Percentiles rank a stretch among this genome's conserved stretches.
Evolutionary conservation across 2,329 filamentous ascomycete genomes (phyloP).

Genomic region (Onygenales sp.): DNA sequence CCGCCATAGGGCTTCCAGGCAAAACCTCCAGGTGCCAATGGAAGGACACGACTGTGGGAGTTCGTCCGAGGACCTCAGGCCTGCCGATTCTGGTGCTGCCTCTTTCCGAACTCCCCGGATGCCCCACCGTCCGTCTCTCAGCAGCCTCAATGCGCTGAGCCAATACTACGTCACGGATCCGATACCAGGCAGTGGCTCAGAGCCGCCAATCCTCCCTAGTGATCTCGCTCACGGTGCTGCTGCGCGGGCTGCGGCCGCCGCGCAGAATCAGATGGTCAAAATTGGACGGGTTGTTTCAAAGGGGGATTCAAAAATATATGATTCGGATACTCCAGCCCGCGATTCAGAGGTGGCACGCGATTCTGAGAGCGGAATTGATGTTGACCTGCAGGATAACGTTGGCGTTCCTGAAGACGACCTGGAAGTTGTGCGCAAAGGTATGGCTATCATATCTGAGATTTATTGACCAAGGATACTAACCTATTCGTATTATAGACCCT

Average conservation of each 20-base stretch:
- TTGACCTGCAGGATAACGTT: slow-evolving; percentile 30
- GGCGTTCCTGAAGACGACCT: slow-evolving; percentile 26
- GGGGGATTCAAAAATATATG: slow-evolving; percentile 21
- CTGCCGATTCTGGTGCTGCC: slow-evolving; percentile 15
- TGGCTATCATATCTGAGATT: slow-evolving; percentile 1
- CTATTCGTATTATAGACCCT: slow-evolving; percentile 37
- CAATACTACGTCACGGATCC: slow-evolving; percentile 20
- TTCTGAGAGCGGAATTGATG: slow-evolving; percentile 42
- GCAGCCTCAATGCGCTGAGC: slow-evolving; percentile 25
- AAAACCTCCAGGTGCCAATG: slow-evolving; percentile 1
- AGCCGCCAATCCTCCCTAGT: slow-evolving; percentile 31
- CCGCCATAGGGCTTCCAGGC: slow-evolving; percentile 21
- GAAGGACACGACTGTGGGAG: not conserved
- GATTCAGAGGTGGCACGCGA: slow-evolving; percentile 27
- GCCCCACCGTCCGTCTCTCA: slow-evolving; percentile 27
- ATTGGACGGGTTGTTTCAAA: slow-evolving; percentile 15
- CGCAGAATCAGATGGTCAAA: slow-evolving; percentile 37
- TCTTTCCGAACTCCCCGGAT: slow-evolving; percentile 21
- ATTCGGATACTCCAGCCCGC: not conserved
- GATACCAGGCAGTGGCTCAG: slow-evolving; percentile 27
- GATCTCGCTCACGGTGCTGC: slow-evolving; percentile 34
- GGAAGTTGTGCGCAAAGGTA: slow-evolving; percentile 30
- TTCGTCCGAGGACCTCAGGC: slow-evolving; percentile 7
- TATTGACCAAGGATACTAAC: slow-evolving; percentile 3
- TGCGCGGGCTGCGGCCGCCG: slow-evolving; percentile 39